These are phyloP conservation scores for Spiromastix sp. DNA, from an alignment of 2,329 filamentous ascomycete genomes.

Conservation along the genomic window DNA sequence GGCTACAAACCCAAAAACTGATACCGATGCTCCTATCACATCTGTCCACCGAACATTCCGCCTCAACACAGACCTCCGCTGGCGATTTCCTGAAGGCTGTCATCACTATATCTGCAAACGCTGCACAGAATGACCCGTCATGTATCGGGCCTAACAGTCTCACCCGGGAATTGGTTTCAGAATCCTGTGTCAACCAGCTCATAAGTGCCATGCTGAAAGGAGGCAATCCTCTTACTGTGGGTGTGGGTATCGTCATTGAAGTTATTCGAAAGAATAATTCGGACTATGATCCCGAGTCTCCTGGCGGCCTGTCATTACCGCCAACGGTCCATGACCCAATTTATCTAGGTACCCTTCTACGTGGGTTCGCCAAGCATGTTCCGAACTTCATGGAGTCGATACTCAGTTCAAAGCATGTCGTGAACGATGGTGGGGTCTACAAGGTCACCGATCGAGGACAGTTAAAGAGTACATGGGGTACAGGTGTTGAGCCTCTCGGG, in stretches of 20 bases:
- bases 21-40: constrained; percentile 81
- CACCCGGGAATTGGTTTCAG: constrained; percentile 86
- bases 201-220: constrained; percentile 86
- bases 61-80: constrained; percentile 88
- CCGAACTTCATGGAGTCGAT: constrained; percentile 91
- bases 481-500: constrained; percentile 82
- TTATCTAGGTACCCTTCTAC: constrained; percentile 81
- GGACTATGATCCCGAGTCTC: constrained; percentile 90
- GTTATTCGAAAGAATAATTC: constrained; percentile 99
- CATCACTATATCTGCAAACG: constrained; percentile 97
- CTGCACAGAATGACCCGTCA: constrained; percentile 95
- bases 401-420: constrained; percentile 55
- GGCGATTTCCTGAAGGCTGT: constrained; percentile 98
- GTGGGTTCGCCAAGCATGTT: constrained; percentile 81
- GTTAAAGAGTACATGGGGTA: constrained; percentile 78
- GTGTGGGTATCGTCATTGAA: constrained; percentile 94
- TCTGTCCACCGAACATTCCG: constrained; percentile 71
- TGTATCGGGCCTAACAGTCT: constrained; percentile 97
- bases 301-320: constrained; percentile 64
- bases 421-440: constrained; percentile 43
- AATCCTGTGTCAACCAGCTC: constrained; percentile 70
- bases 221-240: constrained; percentile 88
- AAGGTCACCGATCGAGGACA: constrained; percentile 59
- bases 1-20: constrained; percentile 81
- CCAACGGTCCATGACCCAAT: constrained; percentile 88